Percentiles rank a stretch among this genome's conserved stretches.
These are phyloP conservation scores for Solanum pimpinellifolium DNA, from an alignment of 257 asterid species.

Conservation along the genomic window DNA sequence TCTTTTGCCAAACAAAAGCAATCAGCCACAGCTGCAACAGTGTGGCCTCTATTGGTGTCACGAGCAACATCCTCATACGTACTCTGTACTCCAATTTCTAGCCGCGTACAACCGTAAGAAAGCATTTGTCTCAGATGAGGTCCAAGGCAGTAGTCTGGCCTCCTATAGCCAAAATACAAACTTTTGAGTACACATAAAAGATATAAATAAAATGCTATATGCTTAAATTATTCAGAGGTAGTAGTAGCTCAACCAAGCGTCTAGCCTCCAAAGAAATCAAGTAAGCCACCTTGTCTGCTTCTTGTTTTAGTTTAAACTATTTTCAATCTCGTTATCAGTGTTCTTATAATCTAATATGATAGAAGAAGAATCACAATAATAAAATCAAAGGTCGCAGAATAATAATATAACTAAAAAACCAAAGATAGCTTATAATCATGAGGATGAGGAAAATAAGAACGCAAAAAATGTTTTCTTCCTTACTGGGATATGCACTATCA, in stretches of 20 bases:
- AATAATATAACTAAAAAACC: not conserved
- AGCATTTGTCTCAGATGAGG: constrained; percentile 99
- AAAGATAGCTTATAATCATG: not conserved
- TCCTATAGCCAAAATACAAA: constrained; percentile 30
- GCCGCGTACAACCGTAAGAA: constrained; percentile 85
- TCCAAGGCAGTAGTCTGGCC: constrained; percentile 99
- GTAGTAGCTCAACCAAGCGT: not conserved
- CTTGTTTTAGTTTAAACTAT: not conserved
- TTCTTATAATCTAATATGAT: not conserved
- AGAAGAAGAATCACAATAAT: not conserved
- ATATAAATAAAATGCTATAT: not conserved
- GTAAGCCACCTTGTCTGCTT: not conserved
- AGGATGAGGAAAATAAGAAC: not conserved
- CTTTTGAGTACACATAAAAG: constrained; percentile 6
- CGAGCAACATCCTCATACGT: constrained; percentile 99
- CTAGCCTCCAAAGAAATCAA: not conserved
- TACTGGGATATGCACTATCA: not conserved
- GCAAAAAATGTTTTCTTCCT: not conserved
- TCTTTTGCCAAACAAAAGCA: constrained; percentile 98
- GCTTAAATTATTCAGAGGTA: not conserved
- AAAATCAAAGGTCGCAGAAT: not conserved
- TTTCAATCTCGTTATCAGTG: not conserved
- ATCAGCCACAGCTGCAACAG: constrained; percentile 98
- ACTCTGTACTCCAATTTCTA: constrained; percentile 98
- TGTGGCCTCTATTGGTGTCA: constrained; percentile 96